These are phyloP conservation scores for Ustilago crameri DNA, from an alignment of 1,284 basidiomycete species.

Conservation along the genomic window DNA sequence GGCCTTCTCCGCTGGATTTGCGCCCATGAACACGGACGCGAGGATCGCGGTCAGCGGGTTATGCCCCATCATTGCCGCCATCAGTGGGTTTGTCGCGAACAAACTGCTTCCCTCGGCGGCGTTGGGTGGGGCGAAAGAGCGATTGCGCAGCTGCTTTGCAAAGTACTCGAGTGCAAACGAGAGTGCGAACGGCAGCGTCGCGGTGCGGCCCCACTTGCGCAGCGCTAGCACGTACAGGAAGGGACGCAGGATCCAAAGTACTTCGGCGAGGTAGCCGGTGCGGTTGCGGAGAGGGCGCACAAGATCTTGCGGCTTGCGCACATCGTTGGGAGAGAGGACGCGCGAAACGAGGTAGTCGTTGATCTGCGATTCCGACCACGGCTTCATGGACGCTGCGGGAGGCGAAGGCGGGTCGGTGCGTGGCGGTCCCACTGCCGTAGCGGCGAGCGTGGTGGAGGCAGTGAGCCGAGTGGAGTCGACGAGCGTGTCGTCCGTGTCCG, in stretches of 20 bases:
- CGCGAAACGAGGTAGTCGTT: slow-evolving; percentile 64
- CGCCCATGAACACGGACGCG: slow-evolving; percentile 45
- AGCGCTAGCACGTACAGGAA: slow-evolving; percentile 61
- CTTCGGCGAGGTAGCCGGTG: slow-evolving; percentile 47
- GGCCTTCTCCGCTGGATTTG: slow-evolving; percentile 32
- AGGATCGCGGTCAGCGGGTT: slow-evolving; percentile 60
- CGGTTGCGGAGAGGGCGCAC: slow-evolving; percentile 50
- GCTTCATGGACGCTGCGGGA: slow-evolving; percentile 21
- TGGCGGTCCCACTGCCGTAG: not conserved
- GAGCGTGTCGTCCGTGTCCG: slow-evolving; percentile 59
- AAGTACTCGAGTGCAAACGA: slow-evolving; percentile 58
- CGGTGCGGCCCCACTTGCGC: slow-evolving; percentile 53
- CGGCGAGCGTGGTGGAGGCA: slow-evolving; percentile 18
- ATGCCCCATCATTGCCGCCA: slow-evolving; percentile 57
- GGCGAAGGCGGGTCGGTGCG: slow-evolving; percentile 29
- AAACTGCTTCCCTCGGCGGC: slow-evolving; percentile 5
- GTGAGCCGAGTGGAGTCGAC: slow-evolving; percentile 49
- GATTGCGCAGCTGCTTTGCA: slow-evolving; percentile 50
- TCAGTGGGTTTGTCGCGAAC: slow-evolving; percentile 48
- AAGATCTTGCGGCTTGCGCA: slow-evolving; percentile 58
- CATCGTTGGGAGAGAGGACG: slow-evolving; percentile 62
- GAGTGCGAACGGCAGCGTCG: slow-evolving; percentile 51
- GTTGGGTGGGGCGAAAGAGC: slow-evolving; percentile 34
- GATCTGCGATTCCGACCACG: slow-evolving; percentile 59
- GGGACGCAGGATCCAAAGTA: slow-evolving; percentile 59